Percentiles rank a stretch among this genome's conserved stretches.
phyloP scores from a whole-genome alignment of 1,284 basidiomycete genomes.

The Taiwanofungus camphoratus region DNA sequence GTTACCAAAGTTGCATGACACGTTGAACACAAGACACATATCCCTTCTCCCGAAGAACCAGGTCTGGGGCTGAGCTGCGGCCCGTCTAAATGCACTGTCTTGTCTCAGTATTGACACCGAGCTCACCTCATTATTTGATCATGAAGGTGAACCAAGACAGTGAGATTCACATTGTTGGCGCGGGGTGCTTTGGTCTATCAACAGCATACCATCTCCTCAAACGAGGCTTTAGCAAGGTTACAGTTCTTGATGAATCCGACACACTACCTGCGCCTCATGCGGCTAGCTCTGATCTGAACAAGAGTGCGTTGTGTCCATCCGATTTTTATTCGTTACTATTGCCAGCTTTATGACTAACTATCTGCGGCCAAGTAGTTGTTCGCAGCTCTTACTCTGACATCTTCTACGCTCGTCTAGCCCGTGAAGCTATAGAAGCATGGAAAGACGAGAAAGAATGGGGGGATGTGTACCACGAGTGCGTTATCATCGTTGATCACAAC shows the following conservation, averaged over 20 bases:
- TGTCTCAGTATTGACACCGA: no score
- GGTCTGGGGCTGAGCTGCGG: no score
- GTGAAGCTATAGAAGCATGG: conserved; percentile 70
- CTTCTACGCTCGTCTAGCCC: conserved; percentile 67
- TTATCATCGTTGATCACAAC: no score
- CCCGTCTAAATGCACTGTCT: no score
- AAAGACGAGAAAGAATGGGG: conserved; percentile 60
- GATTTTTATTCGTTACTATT: not conserved
- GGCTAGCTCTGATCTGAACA: conserved; percentile 81
- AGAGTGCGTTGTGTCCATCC: conserved; percentile 42
- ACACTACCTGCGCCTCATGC: conserved; percentile 71
- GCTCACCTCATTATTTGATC: no score
- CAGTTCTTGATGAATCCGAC: conserved; percentile 63
- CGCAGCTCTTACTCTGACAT: conserved; percentile 63
- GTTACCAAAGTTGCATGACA: no score
- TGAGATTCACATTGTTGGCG: conserved; percentile 68
- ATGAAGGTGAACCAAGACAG: not conserved
- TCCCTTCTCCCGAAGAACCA: no score
- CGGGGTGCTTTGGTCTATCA: conserved; percentile 80
- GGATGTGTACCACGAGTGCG: conserved; percentile 76
- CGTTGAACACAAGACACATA: no score
- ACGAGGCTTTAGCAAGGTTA: conserved; percentile 61
- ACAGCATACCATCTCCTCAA: conserved; percentile 70
- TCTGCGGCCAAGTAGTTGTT: conserved; percentile 41
- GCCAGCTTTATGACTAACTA: not conserved